These are phyloP conservation scores for Colletotrichum sp. DNA, from an alignment of 2,329 filamentous ascomycete species.

Conservation along the genomic window DNA sequence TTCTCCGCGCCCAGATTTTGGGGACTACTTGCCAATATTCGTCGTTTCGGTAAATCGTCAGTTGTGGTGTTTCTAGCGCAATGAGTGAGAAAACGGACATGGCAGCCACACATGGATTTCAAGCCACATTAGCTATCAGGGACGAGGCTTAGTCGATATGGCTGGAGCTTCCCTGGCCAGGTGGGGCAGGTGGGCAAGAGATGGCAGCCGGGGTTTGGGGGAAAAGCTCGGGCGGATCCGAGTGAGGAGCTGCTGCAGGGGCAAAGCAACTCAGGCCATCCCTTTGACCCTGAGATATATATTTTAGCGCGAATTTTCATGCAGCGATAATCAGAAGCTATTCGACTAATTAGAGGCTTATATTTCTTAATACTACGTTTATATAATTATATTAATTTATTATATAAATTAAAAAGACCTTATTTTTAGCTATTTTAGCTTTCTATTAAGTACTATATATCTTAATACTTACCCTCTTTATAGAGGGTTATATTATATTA, in stretches of 20 bases:
- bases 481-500: no score
- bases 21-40: not conserved
- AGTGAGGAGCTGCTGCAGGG: conserved; percentile 6
- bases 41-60: not conserved
- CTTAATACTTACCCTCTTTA: no score
- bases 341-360: no score
- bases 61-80: conserved; percentile 14
- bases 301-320: no score
- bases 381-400: no score
- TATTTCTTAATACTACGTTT: no score
- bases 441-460: no score
- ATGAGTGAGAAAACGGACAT: not conserved
- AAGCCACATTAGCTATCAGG: not conserved
- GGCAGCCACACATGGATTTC: not conserved
- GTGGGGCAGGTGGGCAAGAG: not conserved
- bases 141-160: not conserved
- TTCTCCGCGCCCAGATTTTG: not conserved
- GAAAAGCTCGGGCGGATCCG: not conserved
- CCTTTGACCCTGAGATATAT: no score
- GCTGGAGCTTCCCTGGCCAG: not conserved
- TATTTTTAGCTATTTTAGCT: no score
- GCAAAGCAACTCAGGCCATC: not conserved
- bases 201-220: not conserved
- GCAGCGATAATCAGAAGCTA: no score
- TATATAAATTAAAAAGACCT: no score